Conservation (phyloP, 179 eudicot species). For the Carnegiea gigantea region DNA sequence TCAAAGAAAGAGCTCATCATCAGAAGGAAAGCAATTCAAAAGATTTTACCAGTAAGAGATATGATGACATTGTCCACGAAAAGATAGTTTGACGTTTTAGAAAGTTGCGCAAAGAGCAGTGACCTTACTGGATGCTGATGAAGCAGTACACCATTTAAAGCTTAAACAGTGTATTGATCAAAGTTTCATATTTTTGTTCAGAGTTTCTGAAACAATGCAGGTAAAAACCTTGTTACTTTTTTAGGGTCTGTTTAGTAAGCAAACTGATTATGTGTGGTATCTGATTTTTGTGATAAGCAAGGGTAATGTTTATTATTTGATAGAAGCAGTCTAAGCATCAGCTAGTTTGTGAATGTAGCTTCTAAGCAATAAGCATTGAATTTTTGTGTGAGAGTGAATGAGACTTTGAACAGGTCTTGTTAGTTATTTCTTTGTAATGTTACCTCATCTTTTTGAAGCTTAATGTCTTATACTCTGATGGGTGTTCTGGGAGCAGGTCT, state of each 20-base stretch:
- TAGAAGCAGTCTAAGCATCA: not conserved
- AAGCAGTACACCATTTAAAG: constrained; percentile 50
- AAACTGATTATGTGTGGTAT: not conserved
- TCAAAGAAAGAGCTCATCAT: constrained; percentile 62
- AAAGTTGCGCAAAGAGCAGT: constrained; percentile 56
- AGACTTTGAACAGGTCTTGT: not conserved
- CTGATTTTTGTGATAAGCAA: too few species aligned
- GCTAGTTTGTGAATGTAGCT: not conserved
- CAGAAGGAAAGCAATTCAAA: constrained; percentile 48
- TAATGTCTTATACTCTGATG: constrained; percentile 5
- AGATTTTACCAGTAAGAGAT: constrained; percentile 46
- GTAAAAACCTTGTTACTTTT: constrained; percentile 62
- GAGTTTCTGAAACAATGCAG: constrained; percentile 64
- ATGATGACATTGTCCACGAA: constrained; percentile 52
- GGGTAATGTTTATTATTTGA: not conserved
- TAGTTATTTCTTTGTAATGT: not conserved
- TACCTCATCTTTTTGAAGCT: not conserved
- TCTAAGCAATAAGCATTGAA: not conserved
- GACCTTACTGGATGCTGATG: constrained; percentile 61
- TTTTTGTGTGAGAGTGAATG: not conserved
- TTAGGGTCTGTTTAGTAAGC: constrained; percentile 27
- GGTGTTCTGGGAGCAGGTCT: constrained; percentile 47
- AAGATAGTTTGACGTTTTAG: constrained; percentile 56
- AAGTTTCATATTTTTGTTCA: constrained; percentile 53
- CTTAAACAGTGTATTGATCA: constrained; percentile 45